Evolutionary conservation across 805 yeast species (phyloP), one percentile per base, ranked within the genome.

Genomic region (Myxozyma nipponensis): DNA sequence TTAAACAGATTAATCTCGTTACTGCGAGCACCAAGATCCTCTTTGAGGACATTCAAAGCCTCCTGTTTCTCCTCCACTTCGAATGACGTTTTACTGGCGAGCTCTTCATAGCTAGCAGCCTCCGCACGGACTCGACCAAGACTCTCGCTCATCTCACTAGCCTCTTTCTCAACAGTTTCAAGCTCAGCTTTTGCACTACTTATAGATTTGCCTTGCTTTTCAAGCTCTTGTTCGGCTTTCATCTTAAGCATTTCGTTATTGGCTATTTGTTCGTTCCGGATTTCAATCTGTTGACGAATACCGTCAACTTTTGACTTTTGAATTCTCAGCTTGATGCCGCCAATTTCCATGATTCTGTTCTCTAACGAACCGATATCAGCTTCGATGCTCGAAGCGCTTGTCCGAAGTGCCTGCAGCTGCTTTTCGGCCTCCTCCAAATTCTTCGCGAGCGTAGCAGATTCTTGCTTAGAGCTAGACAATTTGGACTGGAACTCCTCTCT

Each of bases 301-400:
- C 95, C 84, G 60, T 82, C 89, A 6, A 93, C 96, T 62, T 81
- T 84, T 1, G 95, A 78, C 54, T 81, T 84, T 61, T 89, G 96
- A 53, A 85, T 66, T 49, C 86, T 80, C 56, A 93, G 72, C 54
- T 81, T 81, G 6, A 86, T 83, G 53, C 99, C 99, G 47, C 99
- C 99, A 47, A 87, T 83, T 44, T 85, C 83, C 86, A 90, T 80
- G 36, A 93, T 87, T 62, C 82, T 77, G 49, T 83, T 86, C 58
- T 88, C 90, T 2, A 90, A 69, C 0, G 60, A 72, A 10, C 74
- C 72, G 37, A 93, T 84, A 50, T 77, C 72, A 4, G 66, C 62
- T 63, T 80, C 86, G 38, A 78, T 66, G 28, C 76, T 79, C 24
- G 71, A 67, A 57, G 89, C 79, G 57, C 78, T 79, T 2, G 70